A percentile compares a stretch with the other conserved stretches of the same genome.
Evolutionary conservation across 1,284 basidiomycete species (phyloP).

Genomic region (Apiotrichum sp.): DNA sequence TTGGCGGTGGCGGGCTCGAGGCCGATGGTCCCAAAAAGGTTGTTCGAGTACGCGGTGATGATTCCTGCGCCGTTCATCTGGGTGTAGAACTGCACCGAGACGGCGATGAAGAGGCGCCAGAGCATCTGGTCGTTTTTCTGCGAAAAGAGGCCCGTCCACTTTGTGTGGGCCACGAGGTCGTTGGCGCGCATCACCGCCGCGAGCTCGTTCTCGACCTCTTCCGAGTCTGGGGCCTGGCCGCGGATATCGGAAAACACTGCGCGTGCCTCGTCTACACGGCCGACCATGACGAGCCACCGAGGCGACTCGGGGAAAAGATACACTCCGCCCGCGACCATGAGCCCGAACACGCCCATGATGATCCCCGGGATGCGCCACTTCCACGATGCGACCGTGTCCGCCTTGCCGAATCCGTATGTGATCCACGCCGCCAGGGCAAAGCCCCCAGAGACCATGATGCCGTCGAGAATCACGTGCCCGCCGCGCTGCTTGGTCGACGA

Average conservation of each 20-base stretch:
- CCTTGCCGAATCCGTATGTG: conserved; percentile 39
- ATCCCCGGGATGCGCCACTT: conserved; percentile 46
- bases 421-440: conserved; percentile 41
- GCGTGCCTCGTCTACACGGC: conserved; percentile 46
- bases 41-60: conserved; percentile 28
- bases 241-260: conserved; percentile 41
- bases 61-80: conserved; percentile 35
- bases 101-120: conserved; percentile 44
- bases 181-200: conserved; percentile 18
- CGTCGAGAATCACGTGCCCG: conserved; percentile 46
- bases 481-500: conserved; percentile 46
- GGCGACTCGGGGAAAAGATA: conserved; percentile 50
- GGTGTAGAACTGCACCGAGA: conserved; percentile 39
- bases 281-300: conserved; percentile 49
- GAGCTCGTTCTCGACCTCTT: conserved; percentile 17
- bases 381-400: conserved; percentile 28
- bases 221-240: conserved; percentile 13
- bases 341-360: conserved; percentile 47
- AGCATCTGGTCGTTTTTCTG: conserved; percentile 45
- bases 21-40: conserved; percentile 27
- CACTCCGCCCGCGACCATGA: conserved; percentile 39
- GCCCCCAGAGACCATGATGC: conserved; percentile 32
- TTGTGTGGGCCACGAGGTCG: conserved; percentile 17
- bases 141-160: conserved; percentile 34
- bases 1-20: conserved; percentile 22